Conservation (phyloP, 305 asterid species). For the Fraxinus albicans region DNA sequence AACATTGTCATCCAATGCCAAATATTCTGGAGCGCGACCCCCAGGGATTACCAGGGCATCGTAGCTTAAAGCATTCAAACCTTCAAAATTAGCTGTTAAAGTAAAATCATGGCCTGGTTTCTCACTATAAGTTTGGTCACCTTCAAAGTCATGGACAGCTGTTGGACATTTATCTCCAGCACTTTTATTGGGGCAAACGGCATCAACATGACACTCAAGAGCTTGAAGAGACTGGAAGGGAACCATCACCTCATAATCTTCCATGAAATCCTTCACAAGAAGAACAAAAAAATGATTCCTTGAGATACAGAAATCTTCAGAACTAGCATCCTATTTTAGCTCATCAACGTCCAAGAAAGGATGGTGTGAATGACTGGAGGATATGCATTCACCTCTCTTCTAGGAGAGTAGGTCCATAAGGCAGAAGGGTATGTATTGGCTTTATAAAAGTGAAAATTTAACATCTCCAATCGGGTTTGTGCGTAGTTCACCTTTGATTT, state of each 20-base stretch:
- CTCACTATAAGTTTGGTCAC: conserved; percentile 95
- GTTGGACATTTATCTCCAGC: conserved; percentile 75
- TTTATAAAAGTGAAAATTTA: neutral
- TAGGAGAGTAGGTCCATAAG: neutral
- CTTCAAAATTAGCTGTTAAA: conserved; percentile 59
- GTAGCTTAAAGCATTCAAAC: conserved; percentile 59
- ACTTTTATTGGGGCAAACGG: conserved; percentile 76
- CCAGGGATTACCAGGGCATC: conserved; percentile 95
- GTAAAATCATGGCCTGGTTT: conserved; percentile 91
- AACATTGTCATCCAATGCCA: conserved; percentile 71
- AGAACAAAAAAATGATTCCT: conserved; percentile 4
- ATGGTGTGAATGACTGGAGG: neutral
- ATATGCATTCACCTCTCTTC: neutral
- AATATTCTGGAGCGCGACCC: conserved; percentile 93
- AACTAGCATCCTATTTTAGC: conserved; percentile 1
- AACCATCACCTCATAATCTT: conserved; percentile 89
- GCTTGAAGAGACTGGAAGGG: conserved; percentile 92
- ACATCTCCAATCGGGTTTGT: neutral
- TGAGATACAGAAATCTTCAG: neutral
- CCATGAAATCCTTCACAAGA: conserved; percentile 81
- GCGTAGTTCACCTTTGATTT: neutral
- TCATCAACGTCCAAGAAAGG: neutral
- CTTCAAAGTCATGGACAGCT: conserved; percentile 95
- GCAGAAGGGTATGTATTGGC: neutral
- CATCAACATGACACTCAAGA: conserved; percentile 84